These are phyloP conservation scores for Populus hybrid DNA, from an alignment of 441 rosid genomes.

Conservation along the genomic window DNA sequence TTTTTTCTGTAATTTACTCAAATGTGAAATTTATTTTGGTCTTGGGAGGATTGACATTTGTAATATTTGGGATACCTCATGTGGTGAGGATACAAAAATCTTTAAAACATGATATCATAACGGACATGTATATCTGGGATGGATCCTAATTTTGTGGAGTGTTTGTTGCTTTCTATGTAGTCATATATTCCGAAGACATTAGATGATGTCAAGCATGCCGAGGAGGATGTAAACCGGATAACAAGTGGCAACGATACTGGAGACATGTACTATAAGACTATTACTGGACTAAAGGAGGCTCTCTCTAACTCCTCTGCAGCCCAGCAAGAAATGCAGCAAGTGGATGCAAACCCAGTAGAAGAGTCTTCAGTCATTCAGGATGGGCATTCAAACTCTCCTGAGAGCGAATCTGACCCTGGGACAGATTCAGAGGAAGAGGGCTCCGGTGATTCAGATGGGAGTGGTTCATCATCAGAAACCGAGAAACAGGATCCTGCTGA, in stretches of 20 bases:
- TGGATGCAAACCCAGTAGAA: constrained; percentile 20
- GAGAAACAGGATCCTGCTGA: constrained; percentile 42
- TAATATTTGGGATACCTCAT: neutral
- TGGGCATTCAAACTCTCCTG: constrained; percentile 20
- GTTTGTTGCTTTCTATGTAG: constrained; percentile 22
- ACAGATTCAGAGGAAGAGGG: constrained; percentile 39
- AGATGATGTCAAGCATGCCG: constrained; percentile 66
- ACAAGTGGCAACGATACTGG: constrained; percentile 69
- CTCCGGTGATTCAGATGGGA: constrained; percentile 29
- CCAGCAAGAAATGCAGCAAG: constrained; percentile 15
- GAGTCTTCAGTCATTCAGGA: constrained; percentile 14
- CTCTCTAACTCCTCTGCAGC: constrained; percentile 32
- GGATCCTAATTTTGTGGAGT: constrained; percentile 1
- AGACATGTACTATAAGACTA: constrained; percentile 68
- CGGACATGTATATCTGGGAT: neutral
- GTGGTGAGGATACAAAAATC: neutral
- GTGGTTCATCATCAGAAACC: constrained; percentile 16
- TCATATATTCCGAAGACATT: constrained; percentile 82
- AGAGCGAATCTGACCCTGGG: constrained; percentile 26
- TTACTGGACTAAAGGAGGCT: constrained; percentile 75
- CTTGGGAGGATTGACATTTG: neutral
- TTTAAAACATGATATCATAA: neutral
- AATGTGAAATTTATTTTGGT: neutral
- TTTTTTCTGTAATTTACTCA: neutral
- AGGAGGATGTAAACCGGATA: constrained; percentile 66